Conservation (phyloP, 352 stramenopile genomes). For the Phytopythium sindhum region DNA sequence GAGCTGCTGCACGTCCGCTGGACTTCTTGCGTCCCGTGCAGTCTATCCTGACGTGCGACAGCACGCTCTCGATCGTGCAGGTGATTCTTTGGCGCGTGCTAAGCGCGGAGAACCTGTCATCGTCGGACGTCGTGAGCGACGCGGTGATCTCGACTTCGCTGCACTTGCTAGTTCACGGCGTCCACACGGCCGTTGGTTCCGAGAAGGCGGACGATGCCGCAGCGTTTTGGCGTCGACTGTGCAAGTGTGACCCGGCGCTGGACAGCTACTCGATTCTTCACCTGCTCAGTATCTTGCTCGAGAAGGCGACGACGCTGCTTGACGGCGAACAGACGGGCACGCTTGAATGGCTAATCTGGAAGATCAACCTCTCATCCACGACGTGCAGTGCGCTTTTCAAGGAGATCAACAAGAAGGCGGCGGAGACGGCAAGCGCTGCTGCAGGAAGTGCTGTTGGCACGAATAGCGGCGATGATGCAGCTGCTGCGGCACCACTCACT, state of each 20-base stretch:
- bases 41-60: slow-evolving; percentile 61
- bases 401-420: slow-evolving; percentile 24
- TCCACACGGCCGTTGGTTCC: slow-evolving; percentile 47
- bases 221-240: slow-evolving; percentile 55
- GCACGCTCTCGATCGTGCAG: slow-evolving; percentile 61
- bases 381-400: slow-evolving; percentile 36
- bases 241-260: slow-evolving; percentile 23
- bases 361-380: slow-evolving; percentile 43
- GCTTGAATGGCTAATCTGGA: slow-evolving; percentile 73
- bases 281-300: slow-evolving; percentile 50
- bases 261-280: slow-evolving; percentile 45
- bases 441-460: slow-evolving; percentile 4
- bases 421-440: slow-evolving; percentile 22
- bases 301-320: slow-evolving; percentile 38
- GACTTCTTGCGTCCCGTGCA: slow-evolving; percentile 54
- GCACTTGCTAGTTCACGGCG: slow-evolving; percentile 75
- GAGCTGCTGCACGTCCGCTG: slow-evolving; percentile 32
- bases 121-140: slow-evolving; percentile 55
- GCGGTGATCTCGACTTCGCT: slow-evolving; percentile 81
- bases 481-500: slow-evolving; percentile 28
- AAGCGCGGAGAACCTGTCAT: slow-evolving; percentile 24
- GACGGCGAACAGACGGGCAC: slow-evolving; percentile 76
- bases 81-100: slow-evolving; percentile 62
- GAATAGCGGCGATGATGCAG: background rate
- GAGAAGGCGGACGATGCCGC: slow-evolving; percentile 6